Evolutionary conservation across 176 grass and related monocot species (phyloP).

Genomic region (Eleusine coracana): DNA sequence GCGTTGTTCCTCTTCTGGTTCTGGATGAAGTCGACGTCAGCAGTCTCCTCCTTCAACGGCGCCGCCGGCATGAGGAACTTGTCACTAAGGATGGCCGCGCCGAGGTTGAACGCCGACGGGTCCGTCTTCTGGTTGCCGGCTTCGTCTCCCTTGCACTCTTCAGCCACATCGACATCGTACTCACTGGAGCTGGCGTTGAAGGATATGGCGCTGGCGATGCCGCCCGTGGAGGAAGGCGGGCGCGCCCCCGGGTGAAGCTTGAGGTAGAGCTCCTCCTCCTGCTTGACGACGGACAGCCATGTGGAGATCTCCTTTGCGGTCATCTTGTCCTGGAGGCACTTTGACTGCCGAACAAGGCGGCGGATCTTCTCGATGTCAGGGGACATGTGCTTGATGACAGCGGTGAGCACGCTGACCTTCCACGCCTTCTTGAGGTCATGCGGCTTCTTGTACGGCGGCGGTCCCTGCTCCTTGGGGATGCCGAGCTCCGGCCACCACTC

Average conservation of each 20-base stretch:
- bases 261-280: constrained; percentile 85
- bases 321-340: constrained; percentile 99
- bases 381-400: constrained; percentile 98
- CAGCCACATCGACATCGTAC: constrained; percentile 80
- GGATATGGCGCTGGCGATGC: constrained; percentile 58
- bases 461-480: constrained; percentile 75
- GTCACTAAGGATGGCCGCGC: constrained; percentile 49
- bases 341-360: constrained; percentile 81
- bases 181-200: constrained; percentile 79
- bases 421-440: constrained; percentile 98
- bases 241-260: constrained; percentile 65
- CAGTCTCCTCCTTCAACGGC: constrained; percentile 75
- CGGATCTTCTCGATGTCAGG: constrained; percentile 98
- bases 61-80: constrained; percentile 54
- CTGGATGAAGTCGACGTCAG: constrained; percentile 64
- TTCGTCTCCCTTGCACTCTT: constrained; percentile 73
- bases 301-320: constrained; percentile 95
- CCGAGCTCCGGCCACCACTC: constrained; percentile 82
- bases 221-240: constrained; percentile 34
- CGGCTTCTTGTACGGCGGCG: constrained; percentile 94
- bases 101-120: constrained; percentile 49
- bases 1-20: constrained; percentile 73
- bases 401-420: constrained; percentile 97
- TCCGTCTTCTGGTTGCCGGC: constrained; percentile 54
- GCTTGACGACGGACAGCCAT: constrained; percentile 90